A percentile compares a stretch with the other conserved stretches of the same genome.
phyloP scores from a whole-genome alignment of 345 rosid genomes.

The Mallotus nudiflorus region DNA sequence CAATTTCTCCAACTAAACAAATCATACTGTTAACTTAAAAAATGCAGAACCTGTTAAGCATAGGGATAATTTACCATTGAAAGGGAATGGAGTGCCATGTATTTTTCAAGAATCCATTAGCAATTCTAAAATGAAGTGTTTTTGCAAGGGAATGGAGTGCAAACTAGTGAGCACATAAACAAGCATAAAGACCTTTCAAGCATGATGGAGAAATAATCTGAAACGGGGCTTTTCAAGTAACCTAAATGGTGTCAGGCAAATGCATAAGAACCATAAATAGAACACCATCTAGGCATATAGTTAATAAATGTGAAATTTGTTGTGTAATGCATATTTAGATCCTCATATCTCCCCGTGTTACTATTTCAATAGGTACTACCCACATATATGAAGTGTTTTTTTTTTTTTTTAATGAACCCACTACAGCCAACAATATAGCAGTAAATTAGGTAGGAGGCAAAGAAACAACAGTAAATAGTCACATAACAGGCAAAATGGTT shows the following conservation, averaged over 20 bases:
- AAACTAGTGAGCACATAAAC: not conserved
- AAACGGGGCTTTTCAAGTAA: not conserved
- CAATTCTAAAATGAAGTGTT: not conserved
- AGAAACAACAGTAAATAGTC: not conserved
- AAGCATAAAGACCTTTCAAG: not conserved
- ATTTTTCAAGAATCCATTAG: not conserved
- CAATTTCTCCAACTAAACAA: not conserved
- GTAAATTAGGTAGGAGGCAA: not conserved
- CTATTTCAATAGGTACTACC: not conserved
- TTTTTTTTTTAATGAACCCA: not conserved
- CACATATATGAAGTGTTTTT: not conserved
- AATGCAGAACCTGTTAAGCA: not conserved
- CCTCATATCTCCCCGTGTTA: slow-evolving; percentile 1
- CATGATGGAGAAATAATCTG: not conserved
- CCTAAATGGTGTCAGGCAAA: not conserved
- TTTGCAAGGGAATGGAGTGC: not conserved
- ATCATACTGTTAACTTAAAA: not conserved
- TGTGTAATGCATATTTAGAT: not conserved
- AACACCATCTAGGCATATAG: too few relatives aligned
- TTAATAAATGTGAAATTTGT: not conserved
- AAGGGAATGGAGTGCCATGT: too few relatives aligned
- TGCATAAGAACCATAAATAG: not conserved
- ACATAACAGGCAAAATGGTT: slow-evolving; percentile 20
- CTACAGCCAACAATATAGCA: not conserved
- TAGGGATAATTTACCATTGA: not conserved